phyloP scores from a whole-genome alignment of 2,329 filamentous ascomycete species.

The Botrytis paeoniae region DNA sequence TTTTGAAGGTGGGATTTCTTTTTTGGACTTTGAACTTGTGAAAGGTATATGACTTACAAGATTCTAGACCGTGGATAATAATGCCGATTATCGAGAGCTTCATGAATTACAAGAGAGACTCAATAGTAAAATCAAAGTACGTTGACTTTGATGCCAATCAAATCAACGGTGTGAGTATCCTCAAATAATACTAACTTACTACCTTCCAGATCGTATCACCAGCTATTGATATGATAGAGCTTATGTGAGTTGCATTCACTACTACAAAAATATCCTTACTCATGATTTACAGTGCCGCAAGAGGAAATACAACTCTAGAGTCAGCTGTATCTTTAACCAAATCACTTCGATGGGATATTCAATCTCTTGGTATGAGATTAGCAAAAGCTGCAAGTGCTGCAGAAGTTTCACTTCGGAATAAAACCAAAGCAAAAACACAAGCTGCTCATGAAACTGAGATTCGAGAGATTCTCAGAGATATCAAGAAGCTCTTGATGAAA shows the following conservation, averaged over 20 bases:
- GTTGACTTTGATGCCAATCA: constrained; percentile 27
- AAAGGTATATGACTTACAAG: constrained; percentile 5
- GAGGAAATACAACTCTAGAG: constrained; percentile 77
- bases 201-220: constrained; percentile 73
- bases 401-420: constrained; percentile 48
- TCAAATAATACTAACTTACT: neutral
- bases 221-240: constrained; percentile 86
- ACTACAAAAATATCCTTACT: constrained; percentile 39
- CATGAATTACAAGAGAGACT: constrained; percentile 68
- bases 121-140: constrained; percentile 79
- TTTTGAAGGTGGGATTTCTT: constrained; percentile 59
- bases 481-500: constrained; percentile 68
- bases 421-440: constrained; percentile 47
- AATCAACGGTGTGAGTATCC: neutral
- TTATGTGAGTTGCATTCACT: constrained; percentile 58
- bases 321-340: constrained; percentile 82
- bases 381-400: constrained; percentile 65
- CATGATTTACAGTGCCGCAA: constrained; percentile 51
- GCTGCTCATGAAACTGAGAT: constrained; percentile 63
- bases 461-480: constrained; percentile 67
- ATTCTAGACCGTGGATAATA: constrained; percentile 63
- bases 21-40: neutral
- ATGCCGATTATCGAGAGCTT: constrained; percentile 65
- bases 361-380: constrained; percentile 71
- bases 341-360: constrained; percentile 78